phyloP scores from a whole-genome alignment of 2,329 filamentous ascomycete species.

The Geosmithia morbida region DNA sequence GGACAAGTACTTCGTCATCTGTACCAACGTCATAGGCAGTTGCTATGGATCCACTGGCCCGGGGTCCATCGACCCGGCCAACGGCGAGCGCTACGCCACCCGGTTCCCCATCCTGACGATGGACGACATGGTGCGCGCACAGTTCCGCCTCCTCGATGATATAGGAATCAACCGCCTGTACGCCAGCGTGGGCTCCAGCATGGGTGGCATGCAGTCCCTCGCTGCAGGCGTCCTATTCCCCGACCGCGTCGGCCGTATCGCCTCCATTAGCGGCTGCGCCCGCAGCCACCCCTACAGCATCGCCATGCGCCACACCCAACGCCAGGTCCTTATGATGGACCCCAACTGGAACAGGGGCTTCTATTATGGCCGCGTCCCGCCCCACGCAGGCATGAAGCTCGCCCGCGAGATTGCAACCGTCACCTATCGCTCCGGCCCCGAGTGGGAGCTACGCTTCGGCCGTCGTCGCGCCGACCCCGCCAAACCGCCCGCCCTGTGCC shows the following conservation, averaged over 20 bases:
- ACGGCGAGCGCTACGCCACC: constrained; percentile 81
- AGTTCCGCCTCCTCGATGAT: constrained; percentile 75
- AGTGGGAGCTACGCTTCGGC: constrained; percentile 94
- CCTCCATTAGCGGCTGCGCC: constrained; percentile 86
- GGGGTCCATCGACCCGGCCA: constrained; percentile 72
- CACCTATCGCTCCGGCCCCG: constrained; percentile 88
- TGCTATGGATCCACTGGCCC: constrained; percentile 95
- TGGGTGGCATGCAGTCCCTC: constrained; percentile 97
- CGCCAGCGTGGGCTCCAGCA: constrained; percentile 88
- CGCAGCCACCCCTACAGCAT: constrained; percentile 95
- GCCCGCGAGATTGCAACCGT: constrained; percentile 95
- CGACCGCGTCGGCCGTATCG: constrained; percentile 65
- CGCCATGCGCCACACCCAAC: constrained; percentile 94
- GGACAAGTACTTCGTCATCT: constrained; percentile 82
- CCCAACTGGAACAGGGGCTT: constrained; percentile 92
- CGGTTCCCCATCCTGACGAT: constrained; percentile 91
- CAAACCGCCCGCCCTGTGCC: constrained; percentile 84
- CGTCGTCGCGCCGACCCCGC: constrained; percentile 71
- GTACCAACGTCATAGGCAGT: constrained; percentile 90
- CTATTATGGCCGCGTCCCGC: constrained; percentile 79
- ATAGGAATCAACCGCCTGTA: constrained; percentile 68
- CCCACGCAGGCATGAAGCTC: constrained; percentile 94
- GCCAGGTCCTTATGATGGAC: constrained; percentile 98
- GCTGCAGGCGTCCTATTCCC: constrained; percentile 77
- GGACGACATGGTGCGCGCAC: constrained; percentile 93